Evolutionary conservation across 768 basidiomycete genomes (phyloP), one percentile per base, ranked within the genome.

Genomic region (Austroboletus eburneus): DNA sequence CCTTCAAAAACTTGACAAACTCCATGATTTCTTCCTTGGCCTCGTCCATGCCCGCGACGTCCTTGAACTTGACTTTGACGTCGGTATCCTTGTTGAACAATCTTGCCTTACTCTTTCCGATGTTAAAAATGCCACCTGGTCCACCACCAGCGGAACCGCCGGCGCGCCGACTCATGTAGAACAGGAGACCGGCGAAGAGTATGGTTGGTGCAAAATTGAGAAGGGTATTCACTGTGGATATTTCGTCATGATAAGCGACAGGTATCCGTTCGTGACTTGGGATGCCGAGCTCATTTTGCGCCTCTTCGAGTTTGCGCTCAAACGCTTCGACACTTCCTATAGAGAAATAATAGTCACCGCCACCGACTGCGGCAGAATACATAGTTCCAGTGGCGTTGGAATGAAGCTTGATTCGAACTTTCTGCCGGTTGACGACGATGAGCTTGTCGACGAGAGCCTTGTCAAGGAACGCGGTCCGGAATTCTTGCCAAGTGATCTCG

Each of bases 1-100:
- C 88, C 72, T 97, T 97, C 61, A 99, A 74, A 74, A 99, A 98
- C 58, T 96, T 94, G 65, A 99, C 96, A 57, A 98, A 99, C 66
- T 99, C 96, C 91, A 98, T 95, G 58, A 99, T 95, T 72, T 99
- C 96, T 73, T 94, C 90, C 75, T 99, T 99, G 36, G 94, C 96
- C 69, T 99, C 96, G 70, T 99, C 96, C 95, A 98, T 98, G 30
- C 96, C 96, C 13, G 96, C 96, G 16, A 99, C 91, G 63, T 99
- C 93, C 70, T 84, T 84, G 74, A 99, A 99, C 66, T 88, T 88
- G 59, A 87, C 83, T 64, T 83, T 87, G 62, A 98, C 85, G 43
- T 94, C 89, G 27, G 88, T 92, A 57, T 99, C 95, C 72, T 95
- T 88, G 74, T 98, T 97, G 72, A 97, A 98, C 62, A 96, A 72